Base-by-base conservation (phyloP, 257 asterid species). In the Solanum phureja region DNA sequence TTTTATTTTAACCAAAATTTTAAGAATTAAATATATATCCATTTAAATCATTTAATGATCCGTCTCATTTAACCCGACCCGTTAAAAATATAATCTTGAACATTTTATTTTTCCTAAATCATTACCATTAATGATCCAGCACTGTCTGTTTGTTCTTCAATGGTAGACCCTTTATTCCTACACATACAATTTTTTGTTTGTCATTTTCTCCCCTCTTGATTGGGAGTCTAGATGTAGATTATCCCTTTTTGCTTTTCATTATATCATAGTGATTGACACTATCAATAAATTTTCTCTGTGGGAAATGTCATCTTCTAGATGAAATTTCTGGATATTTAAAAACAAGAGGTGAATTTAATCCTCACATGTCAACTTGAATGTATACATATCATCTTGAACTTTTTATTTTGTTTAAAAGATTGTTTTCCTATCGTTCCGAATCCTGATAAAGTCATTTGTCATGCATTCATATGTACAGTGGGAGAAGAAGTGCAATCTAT, bases 401-500 rank as follows among this genome's bases (percentile, higher is more conserved):
- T 76, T 35, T 6, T 76, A 11, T 11, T 6, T n/a, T 38, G 23
- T 12, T n/a, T 76, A 90, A 71, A 89, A 77, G 62, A 34, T 73
- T 71, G 40, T 5, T 29, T 6, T 18, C 27, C 75, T 74, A 86
- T 60, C 42, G 27, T 90, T 88, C 49, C 83, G 83, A 74, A 74
- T 19, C 56, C 38, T 74, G 34, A 76, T 38, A 14, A 38, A 76
- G 83, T 76, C 60, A 68, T 31, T 24, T 5, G 19, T 27, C 75
- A 68, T 69, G 58, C 18, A 12, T 88, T 86, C 87, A 44, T 62
- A 11, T 49, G 87, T 94, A 92, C 90, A 96, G 98, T 96, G 99
- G 99, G 94, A 93, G 94, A 94, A 94, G 85, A 95, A 92, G 90
- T 94, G 98, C 95, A 91, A 90, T 85, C 66, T 90, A 37, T 85